Base-by-base conservation (phyloP, 2,329 filamentous ascomycete genomes). In the Alternaria viburni region DNA sequence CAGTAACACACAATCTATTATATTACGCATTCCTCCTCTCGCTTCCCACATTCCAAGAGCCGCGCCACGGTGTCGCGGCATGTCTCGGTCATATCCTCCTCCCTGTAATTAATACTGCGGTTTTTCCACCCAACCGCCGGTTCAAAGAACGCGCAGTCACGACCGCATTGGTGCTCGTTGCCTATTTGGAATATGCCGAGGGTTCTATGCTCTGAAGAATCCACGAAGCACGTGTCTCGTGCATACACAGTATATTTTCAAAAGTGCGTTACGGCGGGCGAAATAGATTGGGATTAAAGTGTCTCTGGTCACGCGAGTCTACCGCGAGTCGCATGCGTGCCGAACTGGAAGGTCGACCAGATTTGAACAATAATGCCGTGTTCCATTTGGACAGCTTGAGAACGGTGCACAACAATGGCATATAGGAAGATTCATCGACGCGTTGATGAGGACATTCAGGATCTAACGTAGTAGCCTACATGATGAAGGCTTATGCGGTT, bases 1-100 rank as follows among this genome's bases (percentile, higher is more conserved):
- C 64, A 64, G 66, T 69, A 69, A 65, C 67, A 28, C 26, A 21
- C 65, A 77, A 76, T 78, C 65, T 77, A 78, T 72, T 78, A 77
- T 57, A 78, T 77, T 76, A 62, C 57, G n/a, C 43, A 54, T 56
- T 56, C 41, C 54, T 57, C 54, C 21, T 47, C 59, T 62, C 64
- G 59, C 49, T 51, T 63, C 61, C 62, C 61, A 50, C 52, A 17
- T 44, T 61, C 62, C 62, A 59, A 50, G 57, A 19, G 54, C 61
- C 49, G 50, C 51, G 47, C 61, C 61, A 62, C 62, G 32, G 61
- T 60, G 50, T 65, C 59, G 59, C 19, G 28, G 28, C 28, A 51
- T 41, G 30, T 62, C 54, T 68, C 63, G 49, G 54, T 56, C 41
- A 46, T 59, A 44, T 61, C 12, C 47, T 64, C 66, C 52, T 55